Conservation (phyloP, 129 eudicot genomes). For the Mikania micrantha region DNA sequence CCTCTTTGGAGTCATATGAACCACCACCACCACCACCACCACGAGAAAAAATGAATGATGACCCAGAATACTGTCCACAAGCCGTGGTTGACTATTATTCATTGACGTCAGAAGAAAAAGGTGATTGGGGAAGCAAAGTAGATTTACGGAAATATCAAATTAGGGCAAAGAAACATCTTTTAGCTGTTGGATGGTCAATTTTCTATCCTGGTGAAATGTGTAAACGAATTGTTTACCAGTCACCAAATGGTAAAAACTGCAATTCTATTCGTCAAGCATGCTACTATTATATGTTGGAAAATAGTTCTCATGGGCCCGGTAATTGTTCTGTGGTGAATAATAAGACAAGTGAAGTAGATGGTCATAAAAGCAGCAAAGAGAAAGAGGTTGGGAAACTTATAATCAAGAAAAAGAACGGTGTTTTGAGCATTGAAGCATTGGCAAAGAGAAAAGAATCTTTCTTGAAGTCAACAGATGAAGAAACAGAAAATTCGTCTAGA, state of each 20-base stretch:
- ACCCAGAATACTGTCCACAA: conserved; percentile 46
- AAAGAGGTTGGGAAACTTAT: conserved; percentile 18
- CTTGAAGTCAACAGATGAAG: conserved; percentile 16
- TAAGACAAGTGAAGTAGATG: neutral
- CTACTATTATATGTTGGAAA: conserved; percentile 18
- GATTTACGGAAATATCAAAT: neutral
- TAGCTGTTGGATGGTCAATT: conserved; percentile 53
- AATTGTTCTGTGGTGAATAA: conserved; percentile 6
- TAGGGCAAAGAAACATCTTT: conserved; percentile 54
- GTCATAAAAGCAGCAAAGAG: conserved; percentile 14
- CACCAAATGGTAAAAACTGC: conserved; percentile 44
- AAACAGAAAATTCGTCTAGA: conserved; percentile 18
- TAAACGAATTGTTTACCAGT: conserved; percentile 28
- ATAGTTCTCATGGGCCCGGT: neutral
- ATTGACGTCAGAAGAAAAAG: neutral
- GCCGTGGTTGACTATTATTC: conserved; percentile 42
- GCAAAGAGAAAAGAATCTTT: conserved; percentile 9
- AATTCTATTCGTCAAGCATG: conserved; percentile 44
- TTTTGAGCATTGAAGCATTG: conserved; percentile 7
- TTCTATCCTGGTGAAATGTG: neutral
- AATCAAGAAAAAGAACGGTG: conserved; percentile 36
- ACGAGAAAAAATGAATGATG: conserved; percentile 17
- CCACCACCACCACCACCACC: conserved; percentile 9
- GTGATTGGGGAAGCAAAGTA: neutral
- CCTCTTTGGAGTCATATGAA: neutral